A percentile compares a stretch with the other conserved stretches of the same genome.
Conservation (phyloP, 2,329 filamentous ascomycete species). For the Aspergillus sp. region DNA sequence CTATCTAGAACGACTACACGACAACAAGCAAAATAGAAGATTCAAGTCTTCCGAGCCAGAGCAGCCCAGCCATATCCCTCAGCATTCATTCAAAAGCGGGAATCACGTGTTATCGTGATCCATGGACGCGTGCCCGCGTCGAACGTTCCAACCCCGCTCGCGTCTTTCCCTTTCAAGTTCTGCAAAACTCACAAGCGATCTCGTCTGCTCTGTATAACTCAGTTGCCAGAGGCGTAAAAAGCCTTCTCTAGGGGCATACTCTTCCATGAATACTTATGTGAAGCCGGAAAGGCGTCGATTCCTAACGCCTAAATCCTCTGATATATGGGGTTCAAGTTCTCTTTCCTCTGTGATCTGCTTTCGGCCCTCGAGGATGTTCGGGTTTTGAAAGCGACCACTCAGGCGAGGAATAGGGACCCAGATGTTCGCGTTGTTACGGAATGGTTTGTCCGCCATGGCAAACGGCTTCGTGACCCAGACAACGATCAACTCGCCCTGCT, state of each 20-base stretch:
- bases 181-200: background rate
- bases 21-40: conserved; percentile 12
- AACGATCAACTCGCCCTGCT: conserved; percentile 68
- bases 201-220: background rate
- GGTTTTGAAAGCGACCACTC: conserved; percentile 38
- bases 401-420: conserved; percentile 34
- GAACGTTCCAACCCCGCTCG: conserved; percentile 16
- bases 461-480: conserved; percentile 59
- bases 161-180: background rate
- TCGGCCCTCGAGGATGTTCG: conserved; percentile 64
- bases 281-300: background rate
- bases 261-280: background rate
- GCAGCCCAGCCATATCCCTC: background rate
- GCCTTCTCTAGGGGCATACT: background rate
- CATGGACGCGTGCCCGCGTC: conserved; percentile 30
- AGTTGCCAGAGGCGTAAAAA: background rate
- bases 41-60: background rate
- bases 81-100: background rate
- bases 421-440: conserved; percentile 55
- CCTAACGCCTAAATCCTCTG: background rate
- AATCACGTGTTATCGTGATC: conserved; percentile 42
- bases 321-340: conserved; percentile 60
- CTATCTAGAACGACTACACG: conserved; percentile 6
- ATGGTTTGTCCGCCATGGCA: conserved; percentile 73
- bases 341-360: conserved; percentile 74